Evolutionary conservation across 2,329 filamentous ascomycete genomes (phyloP), one percentile per base, ranked within the genome.

Genomic region (Xylariaceae sp.): DNA sequence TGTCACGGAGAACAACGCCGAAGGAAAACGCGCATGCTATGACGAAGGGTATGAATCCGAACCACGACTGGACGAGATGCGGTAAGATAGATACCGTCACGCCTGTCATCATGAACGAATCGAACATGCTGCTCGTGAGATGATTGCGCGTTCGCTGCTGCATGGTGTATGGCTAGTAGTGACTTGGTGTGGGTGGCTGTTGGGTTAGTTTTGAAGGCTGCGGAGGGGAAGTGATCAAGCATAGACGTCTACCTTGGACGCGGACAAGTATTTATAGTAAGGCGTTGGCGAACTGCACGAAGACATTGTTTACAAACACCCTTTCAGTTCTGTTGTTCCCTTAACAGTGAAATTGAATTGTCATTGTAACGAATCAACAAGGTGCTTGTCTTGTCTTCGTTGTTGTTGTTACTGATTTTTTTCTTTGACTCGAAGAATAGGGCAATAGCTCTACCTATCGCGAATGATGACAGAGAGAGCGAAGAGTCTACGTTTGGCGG

Each of bases 41-140:
- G 29, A 19, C 26, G 10, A 42, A 47, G 19, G 13, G 1, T n/a
- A 30, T 3, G 2, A 15, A 13, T 67, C 73, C 65, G 72, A 68
- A 45, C 50, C 36, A 49, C 22, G 18, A 26, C 8, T 68, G 69
- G 16, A 30, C 2, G 3, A 41, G 19, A n/a, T 2, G 6, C 3
- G 41, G 32, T 15, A 40, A 3, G 1, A 40, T 6, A 30, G 13
- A 10, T n/a, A 41, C 39, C 10, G 18, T 9, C 3, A 45, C 4
- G 19, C 12, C 5, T 4, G 18, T 45, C 7, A 53, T 32, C 12
- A 53, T 12, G 3, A 47, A 30, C 9, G 45, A 39, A 3, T 45
- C 45, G 4, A 42, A 1, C 12, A 40, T 1, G 6, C 51, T 53
- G 9, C 12, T 19, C 8, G 7, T 12, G 30, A 51, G 3, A 26